These are phyloP conservation scores for Lavandula angustifolia DNA, from an alignment of 257 asterid genomes.

Conservation along the genomic window DNA sequence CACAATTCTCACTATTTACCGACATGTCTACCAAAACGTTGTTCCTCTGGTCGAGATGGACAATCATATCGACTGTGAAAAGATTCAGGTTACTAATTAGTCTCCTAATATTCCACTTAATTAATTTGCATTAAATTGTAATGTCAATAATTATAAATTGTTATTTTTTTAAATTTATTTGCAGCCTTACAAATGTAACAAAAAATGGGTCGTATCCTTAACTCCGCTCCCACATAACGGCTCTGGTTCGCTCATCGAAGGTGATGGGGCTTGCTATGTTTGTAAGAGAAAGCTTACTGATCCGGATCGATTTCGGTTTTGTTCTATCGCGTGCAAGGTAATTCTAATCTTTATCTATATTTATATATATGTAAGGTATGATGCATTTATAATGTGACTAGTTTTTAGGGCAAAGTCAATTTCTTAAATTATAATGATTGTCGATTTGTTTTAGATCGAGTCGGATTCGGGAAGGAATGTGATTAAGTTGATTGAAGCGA, in stretches of 20 bases:
- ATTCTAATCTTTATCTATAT: background rate
- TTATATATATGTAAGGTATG: background rate
- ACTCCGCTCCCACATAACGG: slow-evolving; percentile 49
- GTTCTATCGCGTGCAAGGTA: slow-evolving; percentile 57
- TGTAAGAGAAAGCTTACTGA: slow-evolving; percentile 46
- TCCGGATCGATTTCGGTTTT: slow-evolving; percentile 34
- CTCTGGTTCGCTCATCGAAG: slow-evolving; percentile 44
- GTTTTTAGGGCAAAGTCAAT: too few species aligned
- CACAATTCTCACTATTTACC: slow-evolving; percentile 37
- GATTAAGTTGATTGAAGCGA: background rate
- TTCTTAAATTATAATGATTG: too few species aligned
- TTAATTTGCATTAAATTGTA: too few species aligned
- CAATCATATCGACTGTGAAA: slow-evolving; percentile 30
- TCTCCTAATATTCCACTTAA: too few species aligned
- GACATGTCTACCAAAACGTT: slow-evolving; percentile 53
- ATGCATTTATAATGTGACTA: too few species aligned
- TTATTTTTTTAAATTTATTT: background rate
- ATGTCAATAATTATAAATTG: background rate
- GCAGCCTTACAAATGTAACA: slow-evolving; percentile 48
- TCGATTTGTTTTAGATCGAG: slow-evolving; percentile 19
- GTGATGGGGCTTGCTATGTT: slow-evolving; percentile 42
- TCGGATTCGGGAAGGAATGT: background rate
- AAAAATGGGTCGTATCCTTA: slow-evolving; percentile 45
- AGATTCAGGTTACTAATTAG: slow-evolving; percentile 38
- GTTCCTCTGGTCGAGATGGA: slow-evolving; percentile 43